Evolutionary conservation across 2,329 filamentous ascomycete species (phyloP).

Genomic region (Phialemoniopsis sp.): DNA sequence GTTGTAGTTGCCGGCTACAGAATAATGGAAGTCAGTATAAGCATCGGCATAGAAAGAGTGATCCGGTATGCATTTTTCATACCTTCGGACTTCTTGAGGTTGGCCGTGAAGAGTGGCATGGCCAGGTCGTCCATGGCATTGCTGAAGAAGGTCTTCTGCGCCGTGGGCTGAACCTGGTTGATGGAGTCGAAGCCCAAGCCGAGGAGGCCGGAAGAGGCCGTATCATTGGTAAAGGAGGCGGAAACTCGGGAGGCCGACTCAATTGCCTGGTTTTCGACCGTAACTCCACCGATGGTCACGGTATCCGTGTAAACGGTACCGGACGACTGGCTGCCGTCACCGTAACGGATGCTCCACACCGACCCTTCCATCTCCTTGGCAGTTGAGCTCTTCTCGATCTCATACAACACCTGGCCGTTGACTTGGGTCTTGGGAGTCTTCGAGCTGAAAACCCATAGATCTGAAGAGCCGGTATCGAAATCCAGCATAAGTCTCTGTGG

Average conservation of each 20-base stretch:
- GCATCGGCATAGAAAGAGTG: background rate
- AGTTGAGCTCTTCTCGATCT: conserved; percentile 34
- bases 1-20: conserved; percentile 33
- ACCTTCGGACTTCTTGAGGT: conserved; percentile 29
- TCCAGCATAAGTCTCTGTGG: conserved; percentile 55
- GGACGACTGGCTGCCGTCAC: conserved; percentile 56
- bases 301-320: conserved; percentile 62
- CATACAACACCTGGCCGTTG: conserved; percentile 52
- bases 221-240: conserved; percentile 25
- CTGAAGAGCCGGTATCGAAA: conserved; percentile 65
- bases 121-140: conserved; percentile 25
- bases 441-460: conserved; percentile 66
- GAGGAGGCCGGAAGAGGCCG: conserved; percentile 36
- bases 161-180: conserved; percentile 51
- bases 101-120: conserved; percentile 27
- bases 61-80: conserved; percentile 3
- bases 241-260: conserved; percentile 58
- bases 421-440: conserved; percentile 42
- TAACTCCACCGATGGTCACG: conserved; percentile 56
- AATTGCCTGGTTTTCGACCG: conserved; percentile 56
- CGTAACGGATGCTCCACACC: conserved; percentile 59
- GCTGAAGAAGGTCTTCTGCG: conserved; percentile 43
- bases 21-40: background rate
- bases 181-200: conserved; percentile 57
- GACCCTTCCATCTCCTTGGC: conserved; percentile 32